Conservation (phyloP, 1,284 basidiomycete species). For the Pseudozyma pruni region DNA sequence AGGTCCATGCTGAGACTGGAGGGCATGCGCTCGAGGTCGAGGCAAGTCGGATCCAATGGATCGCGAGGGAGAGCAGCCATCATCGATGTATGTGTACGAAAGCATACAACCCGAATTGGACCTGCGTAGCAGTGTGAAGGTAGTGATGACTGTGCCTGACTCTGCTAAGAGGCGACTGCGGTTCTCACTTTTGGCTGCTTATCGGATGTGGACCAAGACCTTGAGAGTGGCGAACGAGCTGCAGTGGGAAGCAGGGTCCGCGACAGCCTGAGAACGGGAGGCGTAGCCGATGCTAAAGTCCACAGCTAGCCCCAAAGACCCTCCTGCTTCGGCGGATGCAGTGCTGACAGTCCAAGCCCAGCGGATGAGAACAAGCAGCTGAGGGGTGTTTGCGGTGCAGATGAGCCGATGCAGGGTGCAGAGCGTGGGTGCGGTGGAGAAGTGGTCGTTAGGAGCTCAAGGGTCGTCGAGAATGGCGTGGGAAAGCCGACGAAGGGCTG, state of each 20-base stretch:
- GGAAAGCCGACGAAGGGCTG: no score
- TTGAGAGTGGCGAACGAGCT: background rate
- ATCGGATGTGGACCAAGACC: background rate
- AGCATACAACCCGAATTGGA: constrained; percentile 1
- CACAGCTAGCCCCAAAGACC: background rate
- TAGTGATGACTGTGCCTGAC: no score
- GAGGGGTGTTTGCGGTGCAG: background rate
- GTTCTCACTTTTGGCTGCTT: no score
- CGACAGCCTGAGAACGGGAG: background rate
- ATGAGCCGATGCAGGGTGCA: no score
- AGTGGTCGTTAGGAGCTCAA: no score
- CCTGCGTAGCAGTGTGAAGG: no score
- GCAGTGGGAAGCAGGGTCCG: constrained; percentile 3
- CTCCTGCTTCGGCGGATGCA: background rate
- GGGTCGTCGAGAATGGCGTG: no score
- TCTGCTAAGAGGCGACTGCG: no score
- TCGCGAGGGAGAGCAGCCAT: background rate
- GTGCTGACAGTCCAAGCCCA: background rate
- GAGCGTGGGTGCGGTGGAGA: no score
- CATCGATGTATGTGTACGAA: background rate
- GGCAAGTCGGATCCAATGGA: constrained; percentile 8
- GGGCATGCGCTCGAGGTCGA: constrained; percentile 29
- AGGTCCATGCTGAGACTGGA: constrained; percentile 30
- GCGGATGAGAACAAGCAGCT: background rate
- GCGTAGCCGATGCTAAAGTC: background rate